Percentiles rank a stretch among this genome's conserved stretches.
These are phyloP conservation scores for Asterochloris sp. DNA, from an alignment of 139 green algal genomes.

Conservation along the genomic window DNA sequence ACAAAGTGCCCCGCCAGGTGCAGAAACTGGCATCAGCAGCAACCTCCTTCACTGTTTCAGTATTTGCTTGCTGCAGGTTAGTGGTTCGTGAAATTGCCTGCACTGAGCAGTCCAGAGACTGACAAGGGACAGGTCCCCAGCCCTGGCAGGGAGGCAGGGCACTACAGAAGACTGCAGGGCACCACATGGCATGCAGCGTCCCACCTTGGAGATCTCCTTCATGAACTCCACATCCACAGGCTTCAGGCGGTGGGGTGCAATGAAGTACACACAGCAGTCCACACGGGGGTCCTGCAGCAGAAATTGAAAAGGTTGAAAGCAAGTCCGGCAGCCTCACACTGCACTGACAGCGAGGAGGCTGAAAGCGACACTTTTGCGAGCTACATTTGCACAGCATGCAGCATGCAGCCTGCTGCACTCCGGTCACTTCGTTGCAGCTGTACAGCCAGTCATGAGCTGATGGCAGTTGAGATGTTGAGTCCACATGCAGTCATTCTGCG, in stretches of 20 bases:
- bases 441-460: not conserved
- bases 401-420: no score
- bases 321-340: not conserved
- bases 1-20: no score
- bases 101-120: no score
- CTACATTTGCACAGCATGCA: not conserved
- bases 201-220: conserved; percentile 16
- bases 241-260: conserved; percentile 45
- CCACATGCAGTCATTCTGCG: no score
- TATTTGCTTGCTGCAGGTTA: conserved; percentile 25
- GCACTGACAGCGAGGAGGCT: not conserved
- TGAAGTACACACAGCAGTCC: conserved; percentile 51
- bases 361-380: not conserved
- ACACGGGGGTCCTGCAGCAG: conserved; percentile 30
- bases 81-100: conserved; percentile 10
- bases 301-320: no score
- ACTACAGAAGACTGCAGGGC: not conserved
- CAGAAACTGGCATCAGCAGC: no score
- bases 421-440: no score
- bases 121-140: no score
- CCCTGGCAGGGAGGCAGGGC: no score
- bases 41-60: not conserved
- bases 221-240: conserved; percentile 50
- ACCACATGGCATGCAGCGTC: not conserved
- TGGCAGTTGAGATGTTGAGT: not conserved